phyloP scores from a whole-genome alignment of 169 alveolate genomes.

The Besnoitia besnoiti region DNA sequence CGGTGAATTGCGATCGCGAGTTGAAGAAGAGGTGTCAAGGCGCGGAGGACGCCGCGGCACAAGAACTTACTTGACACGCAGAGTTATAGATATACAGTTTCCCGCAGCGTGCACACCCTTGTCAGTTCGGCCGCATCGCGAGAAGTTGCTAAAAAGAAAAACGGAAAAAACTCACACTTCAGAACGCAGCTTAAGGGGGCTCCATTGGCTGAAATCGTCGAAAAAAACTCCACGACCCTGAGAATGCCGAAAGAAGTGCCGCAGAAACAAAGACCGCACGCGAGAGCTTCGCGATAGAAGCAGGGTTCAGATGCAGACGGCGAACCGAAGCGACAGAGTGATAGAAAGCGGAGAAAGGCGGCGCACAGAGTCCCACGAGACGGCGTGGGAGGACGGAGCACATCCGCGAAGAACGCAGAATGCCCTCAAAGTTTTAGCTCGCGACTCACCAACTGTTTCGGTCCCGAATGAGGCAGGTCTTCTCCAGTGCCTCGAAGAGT shows the following conservation, averaged over 20 bases:
- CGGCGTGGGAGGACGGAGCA: background rate
- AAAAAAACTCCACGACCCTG: no score
- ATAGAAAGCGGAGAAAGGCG: background rate
- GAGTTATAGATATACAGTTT: conserved; percentile 79
- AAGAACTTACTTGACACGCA: conserved; percentile 73
- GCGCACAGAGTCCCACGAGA: background rate
- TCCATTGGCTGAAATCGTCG: no score
- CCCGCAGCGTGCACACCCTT: conserved; percentile 92
- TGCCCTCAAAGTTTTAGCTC: background rate
- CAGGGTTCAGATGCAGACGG: no score
- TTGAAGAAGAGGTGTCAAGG: background rate
- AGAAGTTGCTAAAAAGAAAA: conserved; percentile 66
- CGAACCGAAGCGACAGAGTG: background rate
- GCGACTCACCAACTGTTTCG: background rate
- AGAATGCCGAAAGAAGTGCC: no score
- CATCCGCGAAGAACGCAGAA: background rate
- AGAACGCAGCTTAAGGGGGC: background rate
- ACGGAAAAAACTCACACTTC: background rate
- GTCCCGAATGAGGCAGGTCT: conserved; percentile 50
- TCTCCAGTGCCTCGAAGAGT: conserved; percentile 24
- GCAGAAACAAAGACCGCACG: no score
- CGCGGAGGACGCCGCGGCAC: background rate
- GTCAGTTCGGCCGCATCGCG: conserved; percentile 92
- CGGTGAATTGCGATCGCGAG: no score
- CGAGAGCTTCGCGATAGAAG: no score